Conservation (phyloP, 2,329 filamentous ascomycete species). For the Ascochyta clinopodiicola region DNA sequence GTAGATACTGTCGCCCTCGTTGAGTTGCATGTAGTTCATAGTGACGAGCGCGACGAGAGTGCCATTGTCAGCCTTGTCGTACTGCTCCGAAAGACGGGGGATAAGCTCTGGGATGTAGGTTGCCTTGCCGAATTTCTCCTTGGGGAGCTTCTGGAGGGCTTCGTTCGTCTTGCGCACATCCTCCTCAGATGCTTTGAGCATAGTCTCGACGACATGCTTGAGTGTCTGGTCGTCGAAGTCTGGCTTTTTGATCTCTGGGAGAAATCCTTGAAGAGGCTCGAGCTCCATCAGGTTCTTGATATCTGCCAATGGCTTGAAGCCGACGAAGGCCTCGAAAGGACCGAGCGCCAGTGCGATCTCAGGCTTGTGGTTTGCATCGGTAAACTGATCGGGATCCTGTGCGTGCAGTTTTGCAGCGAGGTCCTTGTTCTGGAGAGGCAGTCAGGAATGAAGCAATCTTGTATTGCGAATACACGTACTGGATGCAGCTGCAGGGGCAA, state of each 20-base stretch:
- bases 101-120: constrained; percentile 69
- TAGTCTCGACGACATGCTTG: constrained; percentile 60
- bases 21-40: constrained; percentile 75
- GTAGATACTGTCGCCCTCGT: constrained; percentile 71
- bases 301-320: constrained; percentile 70
- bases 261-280: constrained; percentile 60
- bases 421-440: constrained; percentile 60
- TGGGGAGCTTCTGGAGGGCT: constrained; percentile 57
- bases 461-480: constrained; percentile 22
- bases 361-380: constrained; percentile 78
- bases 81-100: constrained; percentile 69
- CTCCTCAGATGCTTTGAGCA: constrained; percentile 62
- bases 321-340: constrained; percentile 77
- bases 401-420: constrained; percentile 69
- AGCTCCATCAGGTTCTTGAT: constrained; percentile 66
- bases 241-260: constrained; percentile 52
- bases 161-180: constrained; percentile 62
- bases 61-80: constrained; percentile 68
- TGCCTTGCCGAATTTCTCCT: constrained; percentile 58
- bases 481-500: constrained; percentile 78
- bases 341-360: constrained; percentile 77
- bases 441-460: constrained; percentile 9
- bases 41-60: constrained; percentile 72
- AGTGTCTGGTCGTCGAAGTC: constrained; percentile 65
- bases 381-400: constrained; percentile 69